A percentile compares a stretch with the other conserved stretches of the same genome.
phyloP scores from a whole-genome alignment of 352 stramenopile genomes.

The Plasmopara viticola region DNA sequence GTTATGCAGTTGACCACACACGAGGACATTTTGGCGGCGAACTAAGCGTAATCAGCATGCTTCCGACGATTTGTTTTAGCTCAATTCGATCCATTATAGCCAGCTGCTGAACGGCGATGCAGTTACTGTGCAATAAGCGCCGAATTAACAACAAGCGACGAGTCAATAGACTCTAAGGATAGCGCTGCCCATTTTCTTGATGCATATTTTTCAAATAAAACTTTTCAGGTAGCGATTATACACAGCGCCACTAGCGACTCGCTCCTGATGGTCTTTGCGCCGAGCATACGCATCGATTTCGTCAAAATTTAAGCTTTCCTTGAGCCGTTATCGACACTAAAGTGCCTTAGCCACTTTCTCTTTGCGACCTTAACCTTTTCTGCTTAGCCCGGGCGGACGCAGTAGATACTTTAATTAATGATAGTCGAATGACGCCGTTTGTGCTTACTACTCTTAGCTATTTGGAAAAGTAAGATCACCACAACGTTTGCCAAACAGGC shows the following conservation, averaged over 20 bases:
- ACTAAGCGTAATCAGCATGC: background rate
- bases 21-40: background rate
- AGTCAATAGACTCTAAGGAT: background rate
- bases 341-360: background rate
- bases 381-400: background rate
- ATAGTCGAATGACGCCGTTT: background rate
- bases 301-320: background rate
- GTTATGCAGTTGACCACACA: background rate
- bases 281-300: background rate
- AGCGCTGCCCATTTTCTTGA: background rate
- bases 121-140: background rate
- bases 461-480: background rate
- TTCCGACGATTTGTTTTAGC: background rate
- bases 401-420: background rate
- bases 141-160: background rate
- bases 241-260: slow-evolving; percentile 1
- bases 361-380: background rate
- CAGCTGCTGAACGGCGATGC: background rate
- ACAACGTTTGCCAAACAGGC: background rate
- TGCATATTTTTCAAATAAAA: background rate
- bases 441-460: background rate
- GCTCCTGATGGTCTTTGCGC: slow-evolving; percentile 1
- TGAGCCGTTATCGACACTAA: background rate
- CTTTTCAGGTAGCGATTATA: background rate
- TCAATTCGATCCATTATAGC: background rate